Percentiles rank a stretch among this genome's conserved stretches.
Conservation (phyloP, 345 rosid genomes). For the Jatropha curcas region DNA sequence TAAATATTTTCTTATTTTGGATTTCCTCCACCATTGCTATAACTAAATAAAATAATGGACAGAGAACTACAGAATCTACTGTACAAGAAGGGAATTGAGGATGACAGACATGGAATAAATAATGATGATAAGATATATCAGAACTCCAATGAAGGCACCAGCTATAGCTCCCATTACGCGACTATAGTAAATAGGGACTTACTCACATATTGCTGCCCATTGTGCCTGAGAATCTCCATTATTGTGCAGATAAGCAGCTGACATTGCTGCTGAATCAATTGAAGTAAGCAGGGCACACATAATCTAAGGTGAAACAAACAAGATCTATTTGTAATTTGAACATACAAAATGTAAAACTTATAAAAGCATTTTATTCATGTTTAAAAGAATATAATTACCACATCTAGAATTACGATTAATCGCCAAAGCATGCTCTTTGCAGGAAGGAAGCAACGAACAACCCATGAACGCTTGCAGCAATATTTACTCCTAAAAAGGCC, state of each 20-base stretch:
- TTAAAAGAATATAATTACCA: not conserved
- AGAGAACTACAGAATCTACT: not conserved
- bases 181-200: not conserved
- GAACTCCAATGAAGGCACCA: not conserved
- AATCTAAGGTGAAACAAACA: not conserved
- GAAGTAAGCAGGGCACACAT: not conserved
- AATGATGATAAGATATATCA: not conserved
- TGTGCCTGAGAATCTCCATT: conserved; percentile 8
- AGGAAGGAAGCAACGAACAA: conserved; percentile 3
- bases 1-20: too few relatives aligned
- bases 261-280: conserved; percentile 6
- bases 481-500: not conserved
- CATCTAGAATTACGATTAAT: not conserved
- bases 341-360: too few relatives aligned
- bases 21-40: too few relatives aligned
- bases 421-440: conserved; percentile 14
- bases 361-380: too few relatives aligned
- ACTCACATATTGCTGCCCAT: not conserved
- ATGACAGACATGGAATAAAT: not conserved
- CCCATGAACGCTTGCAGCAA: not conserved
- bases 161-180: not conserved
- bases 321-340: not conserved
- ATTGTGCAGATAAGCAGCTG: conserved; percentile 16
- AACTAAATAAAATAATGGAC: too few relatives aligned
- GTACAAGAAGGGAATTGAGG: conserved; percentile 14